phyloP scores from a whole-genome alignment of 2,329 filamentous ascomycete genomes.

The Microascus cirrosus region DNA sequence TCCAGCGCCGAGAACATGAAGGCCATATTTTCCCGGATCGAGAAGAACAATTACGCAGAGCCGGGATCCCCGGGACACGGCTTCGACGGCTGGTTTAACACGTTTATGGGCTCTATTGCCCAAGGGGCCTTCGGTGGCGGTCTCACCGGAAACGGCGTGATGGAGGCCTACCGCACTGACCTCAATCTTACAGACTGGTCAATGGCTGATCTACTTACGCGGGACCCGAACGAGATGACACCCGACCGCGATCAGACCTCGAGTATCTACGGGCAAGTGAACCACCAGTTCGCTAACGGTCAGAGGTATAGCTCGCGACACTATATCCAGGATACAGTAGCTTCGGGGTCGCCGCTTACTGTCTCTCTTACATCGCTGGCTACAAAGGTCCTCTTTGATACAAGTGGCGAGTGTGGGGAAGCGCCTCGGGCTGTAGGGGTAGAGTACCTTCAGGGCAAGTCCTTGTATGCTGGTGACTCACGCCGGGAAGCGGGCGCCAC shows the following conservation, averaged over 20 bases:
- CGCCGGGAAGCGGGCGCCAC: constrained; percentile 19
- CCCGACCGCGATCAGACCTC: constrained; percentile 14
- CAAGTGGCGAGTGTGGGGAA: constrained; percentile 9
- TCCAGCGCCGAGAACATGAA: constrained; percentile 23
- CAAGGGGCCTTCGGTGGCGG: constrained; percentile 3
- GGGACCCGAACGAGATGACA: constrained; percentile 9
- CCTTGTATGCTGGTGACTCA: constrained; percentile 16
- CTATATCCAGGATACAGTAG: constrained; percentile 11
- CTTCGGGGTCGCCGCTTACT: constrained; percentile 7
- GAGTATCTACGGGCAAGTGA: constrained; percentile 15
- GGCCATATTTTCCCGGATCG: constrained; percentile 26
- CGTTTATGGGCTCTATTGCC: constrained; percentile 8
- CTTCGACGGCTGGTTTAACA: constrained; percentile 25
- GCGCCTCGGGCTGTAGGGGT: constrained; percentile 25
- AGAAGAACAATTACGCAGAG: constrained; percentile 29
- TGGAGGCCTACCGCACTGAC: constrained; percentile 10
- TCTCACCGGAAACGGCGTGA: constrained; percentile 9
- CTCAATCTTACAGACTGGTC: constrained; percentile 8
- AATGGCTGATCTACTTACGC: constrained; percentile 6
- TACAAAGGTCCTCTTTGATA: constrained; percentile 24
- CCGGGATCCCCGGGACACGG: constrained; percentile 26
- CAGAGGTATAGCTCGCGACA: constrained; percentile 16
- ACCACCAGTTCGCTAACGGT: constrained; percentile 16
- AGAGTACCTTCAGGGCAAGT: constrained; percentile 13
- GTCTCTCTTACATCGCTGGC: constrained; percentile 16